These are phyloP conservation scores for Casaregolazyma lundiana DNA, from an alignment of 1,139 yeast genomes.

Conservation along the genomic window DNA sequence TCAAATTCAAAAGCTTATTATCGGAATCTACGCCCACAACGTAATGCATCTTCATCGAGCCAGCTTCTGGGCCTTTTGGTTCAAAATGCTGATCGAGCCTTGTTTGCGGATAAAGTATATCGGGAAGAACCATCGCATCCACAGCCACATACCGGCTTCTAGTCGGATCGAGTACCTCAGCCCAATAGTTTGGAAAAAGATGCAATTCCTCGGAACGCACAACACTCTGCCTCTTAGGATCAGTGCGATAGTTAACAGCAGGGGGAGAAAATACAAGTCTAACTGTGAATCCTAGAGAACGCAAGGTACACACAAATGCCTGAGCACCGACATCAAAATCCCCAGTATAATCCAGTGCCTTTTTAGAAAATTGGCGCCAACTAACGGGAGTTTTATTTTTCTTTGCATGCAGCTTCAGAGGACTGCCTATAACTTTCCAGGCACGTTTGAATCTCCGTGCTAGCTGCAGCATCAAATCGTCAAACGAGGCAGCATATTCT, in stretches of 20 bases:
- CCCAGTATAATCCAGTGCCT: slow-evolving; percentile 38
- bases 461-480: slow-evolving; percentile 1
- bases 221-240: slow-evolving; percentile 6
- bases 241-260: slow-evolving; percentile 15
- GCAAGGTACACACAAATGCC: slow-evolving; percentile 61
- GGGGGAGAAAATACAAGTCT: slow-evolving; percentile 72
- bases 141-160: slow-evolving; percentile 64
- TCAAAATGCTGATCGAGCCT: slow-evolving; percentile 12
- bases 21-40: slow-evolving; percentile 61
- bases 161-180: slow-evolving; percentile 72
- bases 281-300: slow-evolving; percentile 62
- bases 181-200: slow-evolving; percentile 67
- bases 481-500: slow-evolving; percentile 2
- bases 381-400: background rate
- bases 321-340: slow-evolving; percentile 68
- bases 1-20: slow-evolving; percentile 64
- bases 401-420: background rate
- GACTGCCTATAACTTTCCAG: slow-evolving; percentile 5
- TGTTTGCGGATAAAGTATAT: slow-evolving; percentile 47
- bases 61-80: slow-evolving; percentile 12
- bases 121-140: slow-evolving; percentile 63
- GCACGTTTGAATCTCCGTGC: slow-evolving; percentile 1
- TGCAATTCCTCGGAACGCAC: background rate
- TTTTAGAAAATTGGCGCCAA: slow-evolving; percentile 4
- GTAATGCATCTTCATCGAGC: slow-evolving; percentile 34